Evolutionary conservation across 495 filamentous ascomycete genomes (phyloP).

Genomic region (Penicillium mononematosum): DNA sequence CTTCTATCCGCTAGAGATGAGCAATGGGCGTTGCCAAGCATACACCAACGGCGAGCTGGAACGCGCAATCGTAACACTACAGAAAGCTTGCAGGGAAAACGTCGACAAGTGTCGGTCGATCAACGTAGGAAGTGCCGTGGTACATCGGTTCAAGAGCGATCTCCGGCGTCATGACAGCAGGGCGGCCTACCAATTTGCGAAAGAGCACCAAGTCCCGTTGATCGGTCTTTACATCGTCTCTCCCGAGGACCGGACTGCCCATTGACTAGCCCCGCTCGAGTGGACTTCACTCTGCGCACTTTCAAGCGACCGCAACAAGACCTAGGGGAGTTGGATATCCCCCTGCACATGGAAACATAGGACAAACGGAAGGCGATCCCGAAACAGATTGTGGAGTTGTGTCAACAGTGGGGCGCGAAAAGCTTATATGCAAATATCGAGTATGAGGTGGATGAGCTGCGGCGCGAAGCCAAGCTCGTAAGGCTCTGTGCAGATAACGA

Average conservation of each 20-base stretch:
- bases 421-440: conserved; percentile 57
- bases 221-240: conserved; percentile 79
- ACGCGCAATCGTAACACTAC: conserved; percentile 66
- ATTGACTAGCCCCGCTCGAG: conserved; percentile 66
- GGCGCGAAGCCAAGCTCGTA: conserved; percentile 68
- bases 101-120: conserved; percentile 42
- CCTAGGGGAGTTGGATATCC: conserved; percentile 70
- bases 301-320: conserved; percentile 64
- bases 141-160: conserved; percentile 93
- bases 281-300: conserved; percentile 77
- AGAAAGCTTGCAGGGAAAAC: conserved; percentile 55
- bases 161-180: conserved; percentile 74
- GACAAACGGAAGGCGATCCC: conserved; percentile 64
- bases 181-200: conserved; percentile 67
- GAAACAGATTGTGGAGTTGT: conserved; percentile 63
- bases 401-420: conserved; percentile 70
- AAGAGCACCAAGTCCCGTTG: conserved; percentile 61
- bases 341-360: conserved; percentile 72
- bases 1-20: conserved; percentile 86
- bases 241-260: conserved; percentile 83
- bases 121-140: conserved; percentile 59
- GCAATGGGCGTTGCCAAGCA: conserved; percentile 65
- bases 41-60: conserved; percentile 67
- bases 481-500: conserved; percentile 56
- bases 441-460: conserved; percentile 61